Evolutionary conservation across 2,329 filamentous ascomycete genomes (phyloP), one percentile per base, ranked within the genome.

Genomic region (Mycocentrospora acerina): DNA sequence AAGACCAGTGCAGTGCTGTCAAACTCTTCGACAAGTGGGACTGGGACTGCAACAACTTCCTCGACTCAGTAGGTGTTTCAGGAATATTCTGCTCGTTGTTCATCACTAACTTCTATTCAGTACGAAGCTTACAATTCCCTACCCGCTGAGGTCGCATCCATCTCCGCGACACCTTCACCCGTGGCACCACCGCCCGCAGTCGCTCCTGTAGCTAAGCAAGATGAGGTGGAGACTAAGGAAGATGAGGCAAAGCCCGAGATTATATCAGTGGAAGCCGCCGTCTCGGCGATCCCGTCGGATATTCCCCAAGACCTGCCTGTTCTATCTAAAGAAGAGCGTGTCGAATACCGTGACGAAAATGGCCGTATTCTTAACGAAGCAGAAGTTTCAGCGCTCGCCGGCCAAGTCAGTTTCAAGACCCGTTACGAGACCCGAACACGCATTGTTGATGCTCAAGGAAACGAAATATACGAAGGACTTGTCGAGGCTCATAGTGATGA

Each of bases 11-110:
- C 77, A 83, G 82, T 54, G 82, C 82, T 40, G 85, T 93, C 46
- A 97, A 97, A 76, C 75, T 98, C 10, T 84, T 97, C 63, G 75
- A 79, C 42, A 85, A 82, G 2, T 98, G 93, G 93, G 93, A 98
- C 66, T 98, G 91, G 80, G 93, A 98, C 69, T 98, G 93, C 79
- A 95, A 95, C 69, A 90, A 81, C 44, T 98, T 98, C 75, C 76
- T 85, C 56, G 83, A 84, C 51, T 83, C 82, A 64, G 90, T 96
- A 83, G 87, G 88, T 85, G 4, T 29, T 46, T 40, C 48, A 48
- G 40, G 49, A 53, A 17, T 35, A 50, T 29, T 51, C 52, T 18
- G n/a, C 29, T 12, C 24, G 29, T 35, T 19, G 28, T 29, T 17
- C 24, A 7, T 26, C 7, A 10, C 46, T 56, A 38, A 56, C 38